Percentiles rank a stretch among this genome's conserved stretches.
Evolutionary conservation across 2,329 filamentous ascomycete genomes (phyloP).

Genomic region (Alternaria incomplexa): DNA sequence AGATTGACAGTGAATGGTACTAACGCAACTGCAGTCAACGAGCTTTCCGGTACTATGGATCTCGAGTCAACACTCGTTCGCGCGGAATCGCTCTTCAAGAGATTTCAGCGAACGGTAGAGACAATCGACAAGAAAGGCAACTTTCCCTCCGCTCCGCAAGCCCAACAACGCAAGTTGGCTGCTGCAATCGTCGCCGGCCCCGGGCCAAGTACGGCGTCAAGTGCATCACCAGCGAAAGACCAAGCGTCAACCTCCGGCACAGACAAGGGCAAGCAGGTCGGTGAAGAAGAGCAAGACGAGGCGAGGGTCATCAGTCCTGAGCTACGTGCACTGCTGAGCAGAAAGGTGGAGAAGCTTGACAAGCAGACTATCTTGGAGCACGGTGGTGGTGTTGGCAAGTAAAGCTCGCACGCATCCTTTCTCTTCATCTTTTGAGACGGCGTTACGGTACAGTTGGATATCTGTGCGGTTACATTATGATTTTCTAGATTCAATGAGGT

Average conservation of each 20-base stretch:
- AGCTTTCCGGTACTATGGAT: slow-evolving; percentile 91
- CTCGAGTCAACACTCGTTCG: slow-evolving; percentile 83
- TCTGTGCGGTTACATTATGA: not conserved
- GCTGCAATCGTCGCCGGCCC: slow-evolving; percentile 40
- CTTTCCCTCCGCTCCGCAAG: slow-evolving; percentile 67
- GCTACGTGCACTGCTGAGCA: slow-evolving; percentile 65
- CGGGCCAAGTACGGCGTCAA: slow-evolving; percentile 21
- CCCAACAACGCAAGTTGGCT: slow-evolving; percentile 57
- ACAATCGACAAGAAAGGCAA: slow-evolving; percentile 90
- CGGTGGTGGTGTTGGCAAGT: slow-evolving; percentile 28
- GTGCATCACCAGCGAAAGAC: slow-evolving; percentile 20
- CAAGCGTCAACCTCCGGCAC: slow-evolving; percentile 36
- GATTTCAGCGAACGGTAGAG: slow-evolving; percentile 87
- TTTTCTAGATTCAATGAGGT: not conserved
- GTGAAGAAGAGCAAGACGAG: slow-evolving; percentile 32
- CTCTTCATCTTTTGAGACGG: not conserved
- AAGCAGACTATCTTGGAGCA: slow-evolving; percentile 50
- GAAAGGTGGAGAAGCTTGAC: slow-evolving; percentile 62
- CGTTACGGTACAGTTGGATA: slow-evolving; percentile 5
- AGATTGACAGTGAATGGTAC: not conserved
- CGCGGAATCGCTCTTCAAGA: slow-evolving; percentile 85
- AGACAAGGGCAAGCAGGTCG: slow-evolving; percentile 46
- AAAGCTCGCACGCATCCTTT: not conserved
- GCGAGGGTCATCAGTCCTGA: slow-evolving; percentile 68
- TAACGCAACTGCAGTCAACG: slow-evolving; percentile 71